Evolutionary conservation across 768 basidiomycete genomes (phyloP).

Genomic region (Guyanaporus albipodus): DNA sequence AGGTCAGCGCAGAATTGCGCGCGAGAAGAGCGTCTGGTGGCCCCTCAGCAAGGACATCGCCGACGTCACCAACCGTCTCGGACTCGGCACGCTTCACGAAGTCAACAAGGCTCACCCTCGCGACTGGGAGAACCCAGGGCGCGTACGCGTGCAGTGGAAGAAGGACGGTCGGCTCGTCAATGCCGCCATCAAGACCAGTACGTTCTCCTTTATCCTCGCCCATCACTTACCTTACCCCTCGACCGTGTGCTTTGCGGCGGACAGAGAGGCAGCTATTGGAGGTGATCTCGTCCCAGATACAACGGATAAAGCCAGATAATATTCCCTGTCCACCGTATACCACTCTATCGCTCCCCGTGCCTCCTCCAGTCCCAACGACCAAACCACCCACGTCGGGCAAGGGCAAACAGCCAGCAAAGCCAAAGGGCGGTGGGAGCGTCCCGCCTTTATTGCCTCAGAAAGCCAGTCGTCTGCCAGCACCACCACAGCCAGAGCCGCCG

Average conservation of each 20-base stretch:
- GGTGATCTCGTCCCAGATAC: slow-evolving; percentile 69
- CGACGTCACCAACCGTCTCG: slow-evolving; percentile 71
- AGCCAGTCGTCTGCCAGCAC: slow-evolving; percentile 53
- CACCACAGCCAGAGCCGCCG: slow-evolving; percentile 73
- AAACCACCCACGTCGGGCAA: slow-evolving; percentile 35
- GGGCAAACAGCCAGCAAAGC: slow-evolving; percentile 51
- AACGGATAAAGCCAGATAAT: slow-evolving; percentile 65
- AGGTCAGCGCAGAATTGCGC: slow-evolving; percentile 77
- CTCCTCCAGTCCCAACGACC: slow-evolving; percentile 29
- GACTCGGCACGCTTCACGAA: slow-evolving; percentile 82
- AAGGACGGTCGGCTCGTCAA: slow-evolving; percentile 68
- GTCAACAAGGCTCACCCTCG: slow-evolving; percentile 88
- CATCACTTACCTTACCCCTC: not conserved
- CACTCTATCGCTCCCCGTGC: slow-evolving; percentile 27
- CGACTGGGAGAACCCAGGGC: slow-evolving; percentile 98
- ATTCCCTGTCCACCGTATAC: slow-evolving; percentile 63
- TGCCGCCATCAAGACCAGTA: slow-evolving; percentile 70
- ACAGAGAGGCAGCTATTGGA: slow-evolving; percentile 79
- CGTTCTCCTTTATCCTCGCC: slow-evolving; percentile 26
- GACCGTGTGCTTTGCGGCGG: not conserved
- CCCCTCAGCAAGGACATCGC: slow-evolving; percentile 92
- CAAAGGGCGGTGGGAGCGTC: slow-evolving; percentile 38
- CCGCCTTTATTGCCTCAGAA: slow-evolving; percentile 24
- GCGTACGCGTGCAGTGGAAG: slow-evolving; percentile 92
- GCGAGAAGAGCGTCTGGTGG: slow-evolving; percentile 87